Percentiles rank a stretch among this genome's conserved stretches.
These are phyloP conservation scores for Besnoitia besnoiti DNA, from an alignment of 169 alveolate genomes.

Conservation along the genomic window DNA sequence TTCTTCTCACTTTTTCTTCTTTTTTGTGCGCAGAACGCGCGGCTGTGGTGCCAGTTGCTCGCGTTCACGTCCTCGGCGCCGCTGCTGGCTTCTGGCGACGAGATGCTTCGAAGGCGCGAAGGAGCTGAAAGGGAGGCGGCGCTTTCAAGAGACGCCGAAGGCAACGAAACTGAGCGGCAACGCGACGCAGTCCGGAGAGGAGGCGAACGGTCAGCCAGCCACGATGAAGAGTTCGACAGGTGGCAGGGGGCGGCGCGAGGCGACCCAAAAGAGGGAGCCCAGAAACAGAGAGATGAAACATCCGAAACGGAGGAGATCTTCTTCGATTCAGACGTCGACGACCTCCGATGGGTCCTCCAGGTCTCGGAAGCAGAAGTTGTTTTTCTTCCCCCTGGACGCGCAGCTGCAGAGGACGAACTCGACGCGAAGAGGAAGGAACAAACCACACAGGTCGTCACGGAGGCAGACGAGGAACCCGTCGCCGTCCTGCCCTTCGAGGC, in stretches of 20 bases:
- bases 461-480: not conserved
- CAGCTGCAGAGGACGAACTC: not conserved
- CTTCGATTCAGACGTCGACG: conserved; percentile 47
- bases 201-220: not conserved
- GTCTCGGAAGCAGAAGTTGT: conserved; percentile 46
- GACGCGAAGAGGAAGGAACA: too few species aligned
- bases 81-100: too few species aligned
- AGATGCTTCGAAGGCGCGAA: not conserved
- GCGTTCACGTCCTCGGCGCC: not conserved
- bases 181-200: not conserved
- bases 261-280: not conserved
- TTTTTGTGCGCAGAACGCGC: not conserved
- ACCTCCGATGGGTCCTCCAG: conserved; percentile 66
- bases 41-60: not conserved
- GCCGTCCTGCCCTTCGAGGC: conserved; percentile 26
- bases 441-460: too few species aligned
- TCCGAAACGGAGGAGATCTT: not conserved
- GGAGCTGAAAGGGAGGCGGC: not conserved
- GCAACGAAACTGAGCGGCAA: not conserved
- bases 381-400: not conserved
- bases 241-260: conserved; percentile 27
- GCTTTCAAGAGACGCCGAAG: not conserved
- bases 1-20: too few species aligned
- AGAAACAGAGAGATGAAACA: not conserved
- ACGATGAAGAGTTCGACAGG: not conserved